Conservation (phyloP, 768 basidiomycete species). For the Mycena belliarum region DNA sequence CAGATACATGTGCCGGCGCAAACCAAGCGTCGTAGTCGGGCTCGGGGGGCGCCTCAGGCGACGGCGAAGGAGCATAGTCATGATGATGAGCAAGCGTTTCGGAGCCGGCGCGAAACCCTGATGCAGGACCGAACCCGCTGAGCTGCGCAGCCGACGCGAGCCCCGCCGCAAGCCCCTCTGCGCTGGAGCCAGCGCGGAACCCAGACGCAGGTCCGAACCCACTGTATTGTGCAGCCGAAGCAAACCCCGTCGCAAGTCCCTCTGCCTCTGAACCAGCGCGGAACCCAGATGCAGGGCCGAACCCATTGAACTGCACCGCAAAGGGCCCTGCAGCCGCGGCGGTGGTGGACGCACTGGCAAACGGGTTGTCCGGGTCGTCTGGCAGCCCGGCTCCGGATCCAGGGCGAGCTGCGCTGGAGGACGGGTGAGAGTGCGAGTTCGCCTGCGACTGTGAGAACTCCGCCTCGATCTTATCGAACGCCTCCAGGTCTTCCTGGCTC, state of each 20-base stretch:
- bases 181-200: conserved; percentile 8
- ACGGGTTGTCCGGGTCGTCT: conserved; percentile 48
- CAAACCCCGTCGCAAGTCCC: background rate
- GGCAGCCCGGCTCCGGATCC: conserved; percentile 17
- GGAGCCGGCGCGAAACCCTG: conserved; percentile 12
- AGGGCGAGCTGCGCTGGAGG: conserved; percentile 6
- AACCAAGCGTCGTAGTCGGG: conserved; percentile 54
- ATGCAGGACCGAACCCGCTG: too few relatives aligned
- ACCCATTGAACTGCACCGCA: too few relatives aligned
- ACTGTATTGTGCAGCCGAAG: conserved; percentile 4
- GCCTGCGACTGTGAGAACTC: conserved; percentile 40
- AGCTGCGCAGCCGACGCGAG: too few relatives aligned
- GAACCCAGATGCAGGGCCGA: too few relatives aligned
- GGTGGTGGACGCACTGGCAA: too few relatives aligned
- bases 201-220: conserved; percentile 22
- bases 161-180: too few relatives aligned
- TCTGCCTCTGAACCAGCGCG: too few relatives aligned
- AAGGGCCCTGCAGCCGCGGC: too few relatives aligned
- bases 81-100: conserved; percentile 14
- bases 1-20: conserved; percentile 34
- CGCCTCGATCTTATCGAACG: conserved; percentile 53
- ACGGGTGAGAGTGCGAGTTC: conserved; percentile 1
- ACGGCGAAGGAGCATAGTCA: conserved; percentile 35
- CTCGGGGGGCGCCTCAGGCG: conserved; percentile 41
- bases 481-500: conserved; percentile 56